Evolutionary conservation across 106 monocot species (phyloP), one percentile per base, ranked within the genome.

Genomic region (Acorus gramineus): DNA sequence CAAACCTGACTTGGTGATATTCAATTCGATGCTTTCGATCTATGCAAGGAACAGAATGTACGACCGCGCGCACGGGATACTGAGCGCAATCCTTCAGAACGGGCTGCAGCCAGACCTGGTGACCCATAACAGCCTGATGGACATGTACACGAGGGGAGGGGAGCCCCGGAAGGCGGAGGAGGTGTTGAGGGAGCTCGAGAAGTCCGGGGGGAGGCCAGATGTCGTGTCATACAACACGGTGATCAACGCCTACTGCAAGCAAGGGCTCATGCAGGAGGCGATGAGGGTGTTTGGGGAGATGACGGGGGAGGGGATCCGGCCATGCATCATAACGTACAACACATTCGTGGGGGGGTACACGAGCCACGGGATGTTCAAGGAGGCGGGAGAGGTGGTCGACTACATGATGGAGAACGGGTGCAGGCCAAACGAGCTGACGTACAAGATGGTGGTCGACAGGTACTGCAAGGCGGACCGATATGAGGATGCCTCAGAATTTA

Each of bases 91-190:
- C 42, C 62, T 77, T 61, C 71, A 74, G 47, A 76, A 66, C 55
- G 77, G 85, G 11, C 50, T 91, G 56, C 69, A 72, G 46, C 91
- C 96, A 12, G 88, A 98, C 77, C 77, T 98, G 5, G 78, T 91
- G 42, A 91, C 82, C 4, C 79, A 85, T 67, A 98, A 98, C 64
- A 79, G 85, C 76, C 79, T 98, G 77, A 98, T 98, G 83, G 87
- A 91, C 73, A 66, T 98, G 79, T 76, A 91, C 73, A 90, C 79
- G 44, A 85, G 81, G 65, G 61, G 69, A 13, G 87, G 87, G 2
- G 96, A 91, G 47, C 85, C 82, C 58, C 83, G 85, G 85, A 83
- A 91, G 59, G 87, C 91, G n/a, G 91, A 98, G 70, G 78, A 87
- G 52, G 63, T 85, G 54, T 74, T 98, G 14, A 85, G 74, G 61